Evolutionary conservation across 768 basidiomycete genomes (phyloP), one percentile per base, ranked within the genome.

Genomic region (Austroboletus eburneus): DNA sequence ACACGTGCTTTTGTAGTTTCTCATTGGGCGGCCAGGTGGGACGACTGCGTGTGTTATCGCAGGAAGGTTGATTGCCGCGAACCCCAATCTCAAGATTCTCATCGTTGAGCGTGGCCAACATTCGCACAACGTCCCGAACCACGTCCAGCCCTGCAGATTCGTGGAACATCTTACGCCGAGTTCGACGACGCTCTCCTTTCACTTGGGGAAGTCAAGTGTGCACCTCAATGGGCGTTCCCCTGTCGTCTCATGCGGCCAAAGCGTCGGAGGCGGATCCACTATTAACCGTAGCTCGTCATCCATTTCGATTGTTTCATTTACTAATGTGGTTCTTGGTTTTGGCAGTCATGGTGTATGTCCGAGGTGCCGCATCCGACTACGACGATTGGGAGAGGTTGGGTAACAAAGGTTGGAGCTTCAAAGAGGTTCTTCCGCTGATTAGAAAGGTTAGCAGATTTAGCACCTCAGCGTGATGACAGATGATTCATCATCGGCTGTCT

Each of bases 261-360:
- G 51, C 17, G 55, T 87, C 5, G 83, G 84, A 3, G 84, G 83
- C 5, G 83, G 82, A 0, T 82, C 81, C 0, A 66, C 46, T 30
- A 32, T 59, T n/a, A 59, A 59, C 27, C 50, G 58, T 58, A 22
- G 45, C 57, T 34, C n/a, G n/a, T 18, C 10, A 16, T 17, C 18
- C 1, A 18, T 3, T 39, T 10, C 30, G 29, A 13, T 32, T 4
- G 5, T 10, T 16, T 7, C 18, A 5, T 17, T 14, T 7, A 25
- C 32, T 18, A 20, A 5, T 12, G 16, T 29, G n/a, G n/a, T n/a
- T n/a, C n/a, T 2, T 32, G 5, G 12, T 20, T 22, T 30, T 23
- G 4, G 24, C 25, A 58, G 57, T 56, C 12, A 56, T 57, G 49
- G 43, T 44, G 32, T 50, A 60, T 7, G 57, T 47, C n/a, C 57